Evolutionary conservation across 768 basidiomycete genomes (phyloP), one percentile per base, ranked within the genome.

Genomic region (Paxillus ammoniavirescens): DNA sequence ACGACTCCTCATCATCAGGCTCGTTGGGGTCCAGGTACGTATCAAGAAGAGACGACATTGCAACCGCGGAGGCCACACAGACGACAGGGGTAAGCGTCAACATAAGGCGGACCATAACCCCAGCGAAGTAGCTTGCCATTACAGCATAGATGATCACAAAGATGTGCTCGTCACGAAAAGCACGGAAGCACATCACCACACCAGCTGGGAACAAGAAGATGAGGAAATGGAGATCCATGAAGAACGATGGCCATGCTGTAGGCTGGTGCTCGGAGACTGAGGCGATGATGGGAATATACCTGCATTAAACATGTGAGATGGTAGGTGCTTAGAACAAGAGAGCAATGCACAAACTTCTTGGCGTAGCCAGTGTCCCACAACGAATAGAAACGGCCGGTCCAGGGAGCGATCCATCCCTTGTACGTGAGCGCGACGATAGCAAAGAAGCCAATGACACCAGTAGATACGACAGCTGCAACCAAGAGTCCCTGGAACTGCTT

Each of bases 341-440:
- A 1, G 13, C 26, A 41, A 42, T 30, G 57, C 23, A 70, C 78
- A 35, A 65, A 95, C 93, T 96, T 95, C 72, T 96, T 97, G 49
- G 97, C 97, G 65, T 99, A 99, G 31, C 93, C 96, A 0, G 96
- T 98, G 70, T 99, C 97, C 97, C 97, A 99, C 2, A 99, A 78
- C 0, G 94, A 97, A 73, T 99, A 99, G 81, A 99, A 98, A 53
- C 97, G 88, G 37, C 97, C 97, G n/a, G 96, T 98, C 95, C 97
- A 99, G 0, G 96, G 96, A 4, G 96, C 95, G 61, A 99, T 98
- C 82, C 86, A 91, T 17, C 95, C 96, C 55, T 86, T 89, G 74
- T 91, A 90, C 0, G 96, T 98, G 58, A 98, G 80, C 45, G 81
- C 82, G 42, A 84, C 83, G 52, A 98, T 84, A 0, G 81, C 89